phyloP scores from a whole-genome alignment of 352 stramenopile genomes.

The Pythium dissotocum region DNA sequence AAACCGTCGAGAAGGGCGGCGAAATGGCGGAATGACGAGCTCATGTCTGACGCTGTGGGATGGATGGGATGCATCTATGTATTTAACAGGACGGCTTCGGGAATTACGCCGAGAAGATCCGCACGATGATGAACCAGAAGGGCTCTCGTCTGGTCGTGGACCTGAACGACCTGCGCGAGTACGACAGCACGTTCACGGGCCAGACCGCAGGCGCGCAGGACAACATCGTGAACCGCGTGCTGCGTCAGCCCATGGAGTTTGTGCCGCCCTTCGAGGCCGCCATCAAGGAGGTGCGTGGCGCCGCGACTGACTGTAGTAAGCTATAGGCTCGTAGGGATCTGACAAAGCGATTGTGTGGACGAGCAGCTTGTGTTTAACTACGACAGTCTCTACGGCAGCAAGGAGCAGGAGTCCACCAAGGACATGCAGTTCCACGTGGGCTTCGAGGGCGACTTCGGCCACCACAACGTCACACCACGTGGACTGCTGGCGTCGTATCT shows the following conservation, averaged over 20 bases:
- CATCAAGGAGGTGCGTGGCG: slow-evolving; percentile 53
- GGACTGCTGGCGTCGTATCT: slow-evolving; percentile 90
- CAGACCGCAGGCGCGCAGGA: slow-evolving; percentile 51
- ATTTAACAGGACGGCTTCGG: slow-evolving; percentile 56
- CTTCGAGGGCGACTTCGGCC: slow-evolving; percentile 93
- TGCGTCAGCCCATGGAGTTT: slow-evolving; percentile 84
- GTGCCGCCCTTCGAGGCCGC: slow-evolving; percentile 83
- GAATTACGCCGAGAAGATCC: slow-evolving; percentile 81
- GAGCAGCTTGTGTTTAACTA: slow-evolving; percentile 71
- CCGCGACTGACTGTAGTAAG: too few relatives aligned
- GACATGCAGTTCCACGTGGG: slow-evolving; percentile 88
- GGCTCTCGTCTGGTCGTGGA: slow-evolving; percentile 78
- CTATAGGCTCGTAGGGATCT: background rate
- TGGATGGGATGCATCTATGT: background rate
- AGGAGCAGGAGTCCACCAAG: slow-evolving; percentile 65
- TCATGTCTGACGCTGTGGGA: background rate
- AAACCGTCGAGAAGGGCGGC: background rate
- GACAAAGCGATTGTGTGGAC: background rate
- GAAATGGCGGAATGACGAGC: background rate
- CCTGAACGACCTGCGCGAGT: slow-evolving; percentile 90
- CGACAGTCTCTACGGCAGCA: slow-evolving; percentile 79
- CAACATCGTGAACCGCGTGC: slow-evolving; percentile 74
- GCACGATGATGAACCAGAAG: slow-evolving; percentile 82
- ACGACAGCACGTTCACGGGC: slow-evolving; percentile 85
- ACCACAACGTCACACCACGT: slow-evolving; percentile 93